A percentile compares a stretch with the other conserved stretches of the same genome.
Evolutionary conservation across 345 rosid species (phyloP).

Genomic region (Ricinus communis): DNA sequence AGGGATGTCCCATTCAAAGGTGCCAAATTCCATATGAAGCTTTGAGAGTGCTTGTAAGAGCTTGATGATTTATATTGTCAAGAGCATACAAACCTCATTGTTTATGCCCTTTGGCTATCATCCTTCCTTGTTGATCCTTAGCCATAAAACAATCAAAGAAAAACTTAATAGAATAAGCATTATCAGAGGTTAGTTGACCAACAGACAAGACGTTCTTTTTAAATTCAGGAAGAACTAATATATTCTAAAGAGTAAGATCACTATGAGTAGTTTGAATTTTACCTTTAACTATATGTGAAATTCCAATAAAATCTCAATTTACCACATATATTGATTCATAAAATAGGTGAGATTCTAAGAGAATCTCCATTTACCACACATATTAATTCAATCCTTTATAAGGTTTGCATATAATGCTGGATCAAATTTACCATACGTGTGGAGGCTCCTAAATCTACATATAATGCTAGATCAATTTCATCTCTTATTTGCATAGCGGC

Average conservation of each 20-base stretch:
- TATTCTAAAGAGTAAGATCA: not conserved
- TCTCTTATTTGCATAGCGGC: not conserved
- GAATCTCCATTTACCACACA: too few relatives aligned
- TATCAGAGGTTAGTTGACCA: not conserved
- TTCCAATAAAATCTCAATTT: not conserved
- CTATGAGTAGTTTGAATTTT: not conserved
- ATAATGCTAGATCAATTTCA: not conserved
- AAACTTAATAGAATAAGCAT: not conserved
- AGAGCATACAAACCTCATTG: constrained; percentile 1
- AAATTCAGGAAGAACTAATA: not conserved
- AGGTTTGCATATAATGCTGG: not conserved
- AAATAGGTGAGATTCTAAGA: too few relatives aligned
- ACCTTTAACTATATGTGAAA: not conserved
- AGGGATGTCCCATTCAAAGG: not conserved
- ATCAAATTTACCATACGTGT: not conserved
- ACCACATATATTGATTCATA: not conserved
- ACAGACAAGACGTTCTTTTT: not conserved
- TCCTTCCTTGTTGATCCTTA: not conserved
- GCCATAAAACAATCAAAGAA: not conserved
- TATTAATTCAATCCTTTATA: not conserved
- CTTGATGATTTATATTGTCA: not conserved
- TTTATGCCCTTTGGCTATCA: not conserved
- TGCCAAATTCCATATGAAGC: not conserved
- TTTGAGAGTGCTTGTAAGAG: not conserved
- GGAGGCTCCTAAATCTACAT: not conserved